Evolutionary conservation across 495 filamentous ascomycete species (phyloP).

Genomic region (Hypoxylon rickii): DNA sequence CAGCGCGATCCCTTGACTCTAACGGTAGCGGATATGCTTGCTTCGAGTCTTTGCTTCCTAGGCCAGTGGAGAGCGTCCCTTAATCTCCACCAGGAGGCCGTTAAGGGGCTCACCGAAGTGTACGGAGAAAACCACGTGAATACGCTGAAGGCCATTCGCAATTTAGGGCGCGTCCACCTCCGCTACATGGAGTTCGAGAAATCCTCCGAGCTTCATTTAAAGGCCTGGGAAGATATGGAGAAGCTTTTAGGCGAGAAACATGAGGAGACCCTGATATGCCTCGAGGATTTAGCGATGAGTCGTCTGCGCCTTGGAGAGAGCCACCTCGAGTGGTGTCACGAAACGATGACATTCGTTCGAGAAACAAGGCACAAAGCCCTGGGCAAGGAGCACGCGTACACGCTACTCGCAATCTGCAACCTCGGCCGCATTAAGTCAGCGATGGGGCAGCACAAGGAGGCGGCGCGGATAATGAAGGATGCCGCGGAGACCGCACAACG

Average conservation of each 20-base stretch:
- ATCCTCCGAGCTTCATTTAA: constrained; percentile 28
- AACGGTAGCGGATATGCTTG: constrained; percentile 31
- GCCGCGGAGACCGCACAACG: constrained; percentile 38
- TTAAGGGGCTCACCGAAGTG: constrained; percentile 23
- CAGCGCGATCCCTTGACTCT: constrained; percentile 32
- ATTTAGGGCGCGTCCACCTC: constrained; percentile 24
- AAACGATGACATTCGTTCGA: constrained; percentile 32
- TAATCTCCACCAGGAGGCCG: constrained; percentile 34
- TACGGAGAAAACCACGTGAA: constrained; percentile 31
- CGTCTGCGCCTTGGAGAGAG: constrained; percentile 12
- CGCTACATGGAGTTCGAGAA: constrained; percentile 31
- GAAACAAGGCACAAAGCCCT: constrained; percentile 35
- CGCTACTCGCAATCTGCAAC: constrained; percentile 37
- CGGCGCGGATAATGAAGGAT: constrained; percentile 33
- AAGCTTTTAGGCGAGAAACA: constrained; percentile 39
- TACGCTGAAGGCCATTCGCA: constrained; percentile 36
- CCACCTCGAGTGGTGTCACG: constrained; percentile 7
- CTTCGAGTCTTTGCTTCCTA: constrained; percentile 18
- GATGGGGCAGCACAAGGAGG: constrained; percentile 33
- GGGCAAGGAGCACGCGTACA: constrained; percentile 47
- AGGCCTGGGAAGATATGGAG: constrained; percentile 37
- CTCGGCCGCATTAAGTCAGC: constrained; percentile 37
- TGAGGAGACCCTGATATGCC: constrained; percentile 38
- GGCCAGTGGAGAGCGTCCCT: constrained; percentile 39
- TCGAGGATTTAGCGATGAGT: constrained; percentile 33